These are phyloP conservation scores for Pisolithus sp. DNA, from an alignment of 768 basidiomycete genomes.

Conservation along the genomic window DNA sequence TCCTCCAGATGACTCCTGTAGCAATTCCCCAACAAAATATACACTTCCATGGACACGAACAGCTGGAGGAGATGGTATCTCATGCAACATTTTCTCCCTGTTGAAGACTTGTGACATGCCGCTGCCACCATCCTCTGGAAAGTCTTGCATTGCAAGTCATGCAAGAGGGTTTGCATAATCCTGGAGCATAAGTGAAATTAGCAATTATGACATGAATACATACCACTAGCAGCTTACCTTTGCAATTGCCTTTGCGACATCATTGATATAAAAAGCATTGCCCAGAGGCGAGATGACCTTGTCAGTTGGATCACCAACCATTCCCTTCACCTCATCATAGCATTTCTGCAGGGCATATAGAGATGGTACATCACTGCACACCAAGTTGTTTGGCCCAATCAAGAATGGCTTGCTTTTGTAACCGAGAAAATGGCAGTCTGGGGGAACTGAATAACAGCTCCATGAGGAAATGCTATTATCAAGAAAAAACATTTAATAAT, in stretches of 20 bases:
- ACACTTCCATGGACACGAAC: neutral
- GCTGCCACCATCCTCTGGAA: neutral
- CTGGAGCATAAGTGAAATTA: neutral
- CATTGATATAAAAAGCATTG: conserved; percentile 21
- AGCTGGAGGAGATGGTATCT: neutral
- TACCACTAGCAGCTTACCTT: neutral
- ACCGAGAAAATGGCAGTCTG: conserved; percentile 20
- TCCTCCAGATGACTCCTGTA: neutral
- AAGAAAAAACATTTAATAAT: neutral
- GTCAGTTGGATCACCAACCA: conserved; percentile 16
- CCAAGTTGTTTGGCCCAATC: conserved; percentile 23
- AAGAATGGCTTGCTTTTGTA: conserved; percentile 22
- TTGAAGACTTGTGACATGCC: neutral
- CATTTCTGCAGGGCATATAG: conserved; percentile 9
- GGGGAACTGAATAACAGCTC: conserved; percentile 24
- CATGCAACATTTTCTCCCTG: neutral
- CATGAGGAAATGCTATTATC: conserved; percentile 17
- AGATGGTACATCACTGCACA: conserved; percentile 17
- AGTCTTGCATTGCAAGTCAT: conserved; percentile 6
- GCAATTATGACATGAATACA: neutral
- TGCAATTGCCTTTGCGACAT: conserved; percentile 5
- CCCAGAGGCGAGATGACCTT: conserved; percentile 16
- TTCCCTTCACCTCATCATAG: neutral
- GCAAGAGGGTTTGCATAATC: neutral
- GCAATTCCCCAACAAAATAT: conserved; percentile 16